phyloP scores from a whole-genome alignment of 805 yeast species.

The Candida alai region DNA sequence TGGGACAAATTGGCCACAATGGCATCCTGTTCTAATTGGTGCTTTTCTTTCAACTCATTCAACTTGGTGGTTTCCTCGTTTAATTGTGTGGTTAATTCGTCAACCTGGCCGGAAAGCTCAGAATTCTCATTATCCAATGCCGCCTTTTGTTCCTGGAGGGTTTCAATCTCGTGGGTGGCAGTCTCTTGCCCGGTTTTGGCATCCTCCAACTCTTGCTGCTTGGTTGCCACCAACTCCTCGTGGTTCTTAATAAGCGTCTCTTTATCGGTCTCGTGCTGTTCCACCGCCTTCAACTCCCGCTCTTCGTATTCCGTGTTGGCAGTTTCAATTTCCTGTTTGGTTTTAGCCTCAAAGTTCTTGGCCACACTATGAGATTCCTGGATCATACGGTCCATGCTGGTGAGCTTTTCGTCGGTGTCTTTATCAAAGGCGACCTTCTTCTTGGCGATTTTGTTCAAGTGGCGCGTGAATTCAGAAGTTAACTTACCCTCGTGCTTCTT shows the following conservation, averaged over 20 bases:
- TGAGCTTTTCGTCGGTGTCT: conserved; percentile 36
- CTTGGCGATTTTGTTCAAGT: conserved; percentile 34
- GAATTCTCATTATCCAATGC: conserved; percentile 37
- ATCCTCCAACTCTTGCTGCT: conserved; percentile 40
- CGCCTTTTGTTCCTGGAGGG: conserved; percentile 39
- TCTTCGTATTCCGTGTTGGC: conserved; percentile 41
- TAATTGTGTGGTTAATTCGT: conserved; percentile 41
- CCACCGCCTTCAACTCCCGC: conserved; percentile 47
- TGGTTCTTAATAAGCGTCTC: conserved; percentile 40
- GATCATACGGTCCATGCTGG: conserved; percentile 18
- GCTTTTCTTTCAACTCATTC: conserved; percentile 30
- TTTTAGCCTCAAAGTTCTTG: conserved; percentile 36
- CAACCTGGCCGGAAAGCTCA: conserved; percentile 35
- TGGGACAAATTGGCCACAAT: conserved; percentile 26
- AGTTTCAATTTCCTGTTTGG: conserved; percentile 41
- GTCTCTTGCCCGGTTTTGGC: conserved; percentile 38
- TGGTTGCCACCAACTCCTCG: conserved; percentile 42
- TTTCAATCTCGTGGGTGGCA: conserved; percentile 44
- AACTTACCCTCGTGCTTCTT: conserved; percentile 33
- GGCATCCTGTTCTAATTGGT: conserved; percentile 25
- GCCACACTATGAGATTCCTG: conserved; percentile 29
- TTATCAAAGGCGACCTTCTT: conserved; percentile 35
- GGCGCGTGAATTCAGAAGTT: conserved; percentile 32
- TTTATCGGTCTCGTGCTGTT: conserved; percentile 42
- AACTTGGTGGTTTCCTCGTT: conserved; percentile 33